Evolutionary conservation across 2,329 filamentous ascomycete genomes (phyloP).

Genomic region (Teratosphaeria pseudoeucalypti): DNA sequence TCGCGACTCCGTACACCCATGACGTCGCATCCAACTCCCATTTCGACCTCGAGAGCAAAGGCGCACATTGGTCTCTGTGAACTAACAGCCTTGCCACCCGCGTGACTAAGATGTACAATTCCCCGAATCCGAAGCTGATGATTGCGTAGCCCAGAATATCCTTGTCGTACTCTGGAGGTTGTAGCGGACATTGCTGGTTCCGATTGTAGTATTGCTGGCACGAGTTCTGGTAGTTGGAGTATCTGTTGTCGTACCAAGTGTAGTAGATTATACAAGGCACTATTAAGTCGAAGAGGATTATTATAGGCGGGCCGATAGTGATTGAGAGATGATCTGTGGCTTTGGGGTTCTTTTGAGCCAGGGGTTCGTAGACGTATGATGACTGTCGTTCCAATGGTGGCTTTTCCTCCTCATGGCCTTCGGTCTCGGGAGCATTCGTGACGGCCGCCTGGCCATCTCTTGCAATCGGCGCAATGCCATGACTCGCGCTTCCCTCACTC

Average conservation of each 20-base stretch:
- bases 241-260: constrained; percentile 17
- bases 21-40: constrained; percentile 25
- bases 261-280: constrained; percentile 25
- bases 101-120: constrained; percentile 23
- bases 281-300: constrained; percentile 22
- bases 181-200: constrained; percentile 12
- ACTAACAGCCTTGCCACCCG: constrained; percentile 18
- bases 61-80: constrained; percentile 20
- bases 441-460: neutral
- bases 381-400: neutral
- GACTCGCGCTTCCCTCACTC: neutral
- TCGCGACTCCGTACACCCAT: constrained; percentile 22
- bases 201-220: constrained; percentile 9
- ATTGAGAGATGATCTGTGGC: constrained; percentile 16
- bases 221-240: constrained; percentile 7
- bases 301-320: constrained; percentile 22
- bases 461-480: neutral
- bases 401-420: neutral
- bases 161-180: constrained; percentile 16
- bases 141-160: constrained; percentile 22
- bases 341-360: constrained; percentile 11
- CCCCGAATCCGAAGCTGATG: constrained; percentile 21
- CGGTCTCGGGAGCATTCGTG: neutral
- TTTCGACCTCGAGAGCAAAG: constrained; percentile 17
- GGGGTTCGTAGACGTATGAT: neutral